Evolutionary conservation across 306 rosid species (phyloP).

Genomic region (Castanea mollissima): DNA sequence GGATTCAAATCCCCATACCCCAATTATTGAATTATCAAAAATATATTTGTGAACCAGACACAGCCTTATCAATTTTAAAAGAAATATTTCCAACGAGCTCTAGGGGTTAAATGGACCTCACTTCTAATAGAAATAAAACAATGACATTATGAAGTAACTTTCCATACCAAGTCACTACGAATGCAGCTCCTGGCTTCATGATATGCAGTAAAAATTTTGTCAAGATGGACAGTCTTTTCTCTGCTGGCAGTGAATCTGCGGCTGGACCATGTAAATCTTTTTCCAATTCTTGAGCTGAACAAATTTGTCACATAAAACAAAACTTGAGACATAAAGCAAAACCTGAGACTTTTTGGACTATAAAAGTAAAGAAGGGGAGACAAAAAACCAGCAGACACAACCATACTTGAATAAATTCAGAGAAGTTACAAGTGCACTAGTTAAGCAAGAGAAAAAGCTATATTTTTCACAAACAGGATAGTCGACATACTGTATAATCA

Average conservation of each 20-base stretch:
- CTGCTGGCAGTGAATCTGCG: slow-evolving; percentile 72
- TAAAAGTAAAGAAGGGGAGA: neutral
- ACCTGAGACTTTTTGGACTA: slow-evolving; percentile 6
- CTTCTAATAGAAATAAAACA: slow-evolving; percentile 12
- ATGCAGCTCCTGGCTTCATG: slow-evolving; percentile 91
- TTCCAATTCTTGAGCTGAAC: slow-evolving; percentile 96
- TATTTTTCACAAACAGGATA: neutral
- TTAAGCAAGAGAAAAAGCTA: neutral
- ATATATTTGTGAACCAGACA: neutral
- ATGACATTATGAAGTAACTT: slow-evolving; percentile 22
- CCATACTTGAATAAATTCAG: neutral
- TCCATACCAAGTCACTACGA: slow-evolving; percentile 91
- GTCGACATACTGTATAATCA: neutral
- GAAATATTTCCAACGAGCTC: neutral
- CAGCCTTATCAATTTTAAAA: neutral
- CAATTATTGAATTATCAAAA: no score
- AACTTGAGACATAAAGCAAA: neutral
- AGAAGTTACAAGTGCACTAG: slow-evolving; percentile 3
- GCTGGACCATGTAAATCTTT: slow-evolving; percentile 70
- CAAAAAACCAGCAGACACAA: slow-evolving; percentile 6
- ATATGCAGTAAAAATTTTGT: slow-evolving; percentile 91
- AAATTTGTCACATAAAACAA: slow-evolving; percentile 32
- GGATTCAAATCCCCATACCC: no score
- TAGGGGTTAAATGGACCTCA: neutral
- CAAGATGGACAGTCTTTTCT: slow-evolving; percentile 75